These are phyloP conservation scores for Botrytis paeoniae DNA, from an alignment of 2,329 filamentous ascomycete genomes.

Conservation along the genomic window DNA sequence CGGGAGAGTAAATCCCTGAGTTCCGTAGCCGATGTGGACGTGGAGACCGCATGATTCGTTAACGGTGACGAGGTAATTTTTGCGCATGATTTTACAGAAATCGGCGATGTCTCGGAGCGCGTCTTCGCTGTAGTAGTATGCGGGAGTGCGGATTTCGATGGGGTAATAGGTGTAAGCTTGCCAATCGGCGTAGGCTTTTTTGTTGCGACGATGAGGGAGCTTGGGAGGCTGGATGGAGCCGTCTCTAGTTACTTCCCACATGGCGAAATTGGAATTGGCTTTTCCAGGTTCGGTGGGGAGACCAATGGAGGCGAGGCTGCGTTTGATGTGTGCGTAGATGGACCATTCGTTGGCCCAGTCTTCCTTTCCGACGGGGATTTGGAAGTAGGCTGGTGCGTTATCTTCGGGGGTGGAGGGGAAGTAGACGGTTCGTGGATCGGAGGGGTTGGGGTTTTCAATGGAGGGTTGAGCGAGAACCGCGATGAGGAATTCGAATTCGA, in stretches of 20 bases:
- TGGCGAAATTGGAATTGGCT: background rate
- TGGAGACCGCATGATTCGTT: constrained; percentile 35
- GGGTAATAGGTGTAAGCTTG: constrained; percentile 8
- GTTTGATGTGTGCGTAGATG: constrained; percentile 10
- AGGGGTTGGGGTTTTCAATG: background rate
- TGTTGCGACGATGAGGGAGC: background rate
- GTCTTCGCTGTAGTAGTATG: constrained; percentile 18
- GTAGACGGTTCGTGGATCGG: background rate
- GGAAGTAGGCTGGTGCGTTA: background rate
- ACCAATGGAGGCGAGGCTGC: constrained; percentile 4
- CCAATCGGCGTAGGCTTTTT: background rate
- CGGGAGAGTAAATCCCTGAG: constrained; percentile 26
- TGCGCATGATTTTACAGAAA: constrained; percentile 23
- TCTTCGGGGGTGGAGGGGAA: background rate
- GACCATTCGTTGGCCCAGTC: constrained; percentile 1
- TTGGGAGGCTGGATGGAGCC: background rate
- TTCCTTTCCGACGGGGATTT: background rate
- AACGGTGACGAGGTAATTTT: constrained; percentile 25
- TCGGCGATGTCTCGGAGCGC: constrained; percentile 17
- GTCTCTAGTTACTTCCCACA: constrained; percentile 23
- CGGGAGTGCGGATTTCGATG: constrained; percentile 30
- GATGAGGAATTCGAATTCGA: constrained; percentile 31
- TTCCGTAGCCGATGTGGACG: constrained; percentile 37
- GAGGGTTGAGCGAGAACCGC: constrained; percentile 1
- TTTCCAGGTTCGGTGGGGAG: background rate